phyloP scores from a whole-genome alignment of 805 yeast genomes.

The Kregervanrija fluxuum region DNA sequence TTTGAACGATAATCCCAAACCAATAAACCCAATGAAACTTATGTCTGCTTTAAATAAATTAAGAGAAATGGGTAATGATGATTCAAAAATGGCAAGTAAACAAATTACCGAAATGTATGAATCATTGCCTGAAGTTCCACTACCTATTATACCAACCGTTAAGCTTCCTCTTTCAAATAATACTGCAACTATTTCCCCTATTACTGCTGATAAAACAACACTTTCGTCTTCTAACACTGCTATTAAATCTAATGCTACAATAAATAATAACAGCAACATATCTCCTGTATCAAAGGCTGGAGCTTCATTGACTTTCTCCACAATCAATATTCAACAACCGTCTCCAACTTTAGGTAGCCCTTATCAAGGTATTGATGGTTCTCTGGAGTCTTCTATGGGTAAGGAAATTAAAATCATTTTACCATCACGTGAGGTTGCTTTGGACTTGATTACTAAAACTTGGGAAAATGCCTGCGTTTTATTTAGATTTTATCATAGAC shows the following conservation, averaged over 20 bases:
- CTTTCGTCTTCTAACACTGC: neutral
- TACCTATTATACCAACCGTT: slow-evolving; percentile 20
- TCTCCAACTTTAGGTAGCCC: slow-evolving; percentile 6
- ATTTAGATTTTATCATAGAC: slow-evolving; percentile 80
- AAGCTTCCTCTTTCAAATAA: slow-evolving; percentile 11
- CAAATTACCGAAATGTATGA: slow-evolving; percentile 21
- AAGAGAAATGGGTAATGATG: slow-evolving; percentile 16
- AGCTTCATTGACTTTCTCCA: too few relatives aligned
- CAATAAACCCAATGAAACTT: slow-evolving; percentile 27
- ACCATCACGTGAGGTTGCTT: slow-evolving; percentile 70
- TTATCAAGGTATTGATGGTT: slow-evolving; percentile 31
- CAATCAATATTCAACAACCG: slow-evolving; percentile 13
- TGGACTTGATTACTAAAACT: slow-evolving; percentile 62
- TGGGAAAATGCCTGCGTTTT: slow-evolving; percentile 85
- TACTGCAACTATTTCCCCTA: neutral
- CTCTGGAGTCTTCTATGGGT: slow-evolving; percentile 31
- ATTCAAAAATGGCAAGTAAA: slow-evolving; percentile 14
- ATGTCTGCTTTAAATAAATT: slow-evolving; percentile 24
- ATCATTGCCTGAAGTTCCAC: slow-evolving; percentile 26
- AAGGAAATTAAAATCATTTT: slow-evolving; percentile 54
- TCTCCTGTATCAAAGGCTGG: neutral
- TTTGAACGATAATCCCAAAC: slow-evolving; percentile 25
- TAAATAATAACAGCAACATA: neutral
- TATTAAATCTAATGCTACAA: too few relatives aligned
- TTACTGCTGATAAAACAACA: neutral